Evolutionary conservation across 306 rosid genomes (phyloP).

Genomic region (Cajanus cajan): DNA sequence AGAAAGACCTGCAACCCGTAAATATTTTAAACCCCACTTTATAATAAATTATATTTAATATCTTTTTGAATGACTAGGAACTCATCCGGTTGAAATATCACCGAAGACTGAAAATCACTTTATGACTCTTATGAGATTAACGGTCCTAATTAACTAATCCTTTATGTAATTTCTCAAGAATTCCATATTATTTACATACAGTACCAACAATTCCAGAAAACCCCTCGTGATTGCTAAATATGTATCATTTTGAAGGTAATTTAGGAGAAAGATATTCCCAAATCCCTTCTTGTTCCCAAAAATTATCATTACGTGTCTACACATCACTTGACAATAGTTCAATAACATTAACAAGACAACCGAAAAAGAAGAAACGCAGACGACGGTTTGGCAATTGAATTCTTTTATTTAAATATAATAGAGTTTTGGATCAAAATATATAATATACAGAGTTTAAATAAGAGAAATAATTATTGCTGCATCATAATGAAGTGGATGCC

Average conservation of each 20-base stretch:
- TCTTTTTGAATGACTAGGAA: no score
- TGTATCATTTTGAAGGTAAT: not conserved
- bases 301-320: not conserved
- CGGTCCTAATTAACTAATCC: not conserved
- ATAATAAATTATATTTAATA: no score
- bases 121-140: not conserved
- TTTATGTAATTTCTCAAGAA: conserved; percentile 4
- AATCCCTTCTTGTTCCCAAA: not conserved
- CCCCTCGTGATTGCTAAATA: not conserved
- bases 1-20: not conserved
- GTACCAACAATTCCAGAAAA: not conserved
- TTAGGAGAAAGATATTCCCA: not conserved
- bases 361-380: not conserved
- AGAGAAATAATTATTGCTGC: not conserved
- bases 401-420: not conserved
- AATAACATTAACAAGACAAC: not conserved
- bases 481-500: not conserved
- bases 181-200: not conserved
- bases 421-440: no score
- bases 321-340: not conserved
- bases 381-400: not conserved
- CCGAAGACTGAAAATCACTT: not conserved
- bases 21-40: no score
- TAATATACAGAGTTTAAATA: not conserved
- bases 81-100: no score